Evolutionary conservation across 805 yeast species (phyloP), one percentile per base, ranked within the genome.

Genomic region (Metschnikowia rubicola): DNA sequence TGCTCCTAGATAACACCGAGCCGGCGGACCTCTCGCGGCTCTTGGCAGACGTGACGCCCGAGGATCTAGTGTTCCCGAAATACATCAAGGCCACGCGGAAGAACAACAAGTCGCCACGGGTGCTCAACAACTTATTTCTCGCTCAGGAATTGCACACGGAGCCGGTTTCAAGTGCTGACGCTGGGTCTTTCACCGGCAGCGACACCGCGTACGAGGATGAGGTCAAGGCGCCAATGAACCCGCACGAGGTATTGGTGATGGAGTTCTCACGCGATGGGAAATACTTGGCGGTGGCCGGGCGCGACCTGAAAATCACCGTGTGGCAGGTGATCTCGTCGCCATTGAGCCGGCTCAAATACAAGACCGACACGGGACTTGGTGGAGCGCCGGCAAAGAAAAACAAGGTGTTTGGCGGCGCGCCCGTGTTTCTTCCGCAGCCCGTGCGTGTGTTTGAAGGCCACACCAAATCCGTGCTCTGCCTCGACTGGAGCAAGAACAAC

Each of bases 401-500:
- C 50, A 52, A 41, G 13, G 53, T 61, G 9, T 68, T 53, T 44
- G 62, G 70, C 8, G 78, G 76, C 56, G 95, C 96, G 0, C 92
- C 96, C 0, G 88, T 91, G 1, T 90, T 91, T 62, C 84, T 83
- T 53, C 78, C 81, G 3, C 62, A 60, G 10, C 96, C 97, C 0
- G 61, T 74, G 12, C 73, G 79, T 30, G 75, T 75, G 11, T 85
- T 81, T 51, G 65, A 62, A 36, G 94, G 87, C 13, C 97, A 92
- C 64, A 64, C 77, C 0, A 78, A 78, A 39, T 86, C 88, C 48
- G 75, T 92, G 12, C 63, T 88, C n/a, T 80, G 86, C 10, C 60
- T 91, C 31, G 88, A 87, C 57, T 91, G 97, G 97, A 85, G 95
- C 43, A 84, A 84, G 56, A 90, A 89, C 65, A 84, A 84, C 61